These are phyloP conservation scores for Ensete glaucum DNA, from an alignment of 176 grass and related monocot species.

Conservation along the genomic window DNA sequence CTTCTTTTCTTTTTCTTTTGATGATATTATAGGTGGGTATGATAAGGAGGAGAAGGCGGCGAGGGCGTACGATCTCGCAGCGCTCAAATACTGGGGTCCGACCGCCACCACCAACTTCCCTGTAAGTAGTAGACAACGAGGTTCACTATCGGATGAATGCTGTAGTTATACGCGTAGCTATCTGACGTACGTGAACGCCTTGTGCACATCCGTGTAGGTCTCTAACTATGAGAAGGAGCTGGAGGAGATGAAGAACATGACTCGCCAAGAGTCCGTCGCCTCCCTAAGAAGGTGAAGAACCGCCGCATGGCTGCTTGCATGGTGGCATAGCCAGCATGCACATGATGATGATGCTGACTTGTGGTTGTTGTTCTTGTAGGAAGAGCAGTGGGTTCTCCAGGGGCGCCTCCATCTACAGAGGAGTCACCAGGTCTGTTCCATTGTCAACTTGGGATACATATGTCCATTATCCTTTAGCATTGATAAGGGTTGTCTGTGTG, in stretches of 20 bases:
- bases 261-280: conserved; percentile 87
- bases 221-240: conserved; percentile 71
- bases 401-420: conserved; percentile 86
- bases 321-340: not conserved
- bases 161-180: not conserved
- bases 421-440: conserved; percentile 62
- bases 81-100: conserved; percentile 86
- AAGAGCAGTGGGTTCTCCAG: conserved; percentile 97
- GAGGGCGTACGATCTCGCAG: conserved; percentile 88
- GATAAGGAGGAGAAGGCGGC: conserved; percentile 91
- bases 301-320: not conserved
- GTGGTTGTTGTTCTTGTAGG: conserved; percentile 20
- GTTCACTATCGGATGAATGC: no score
- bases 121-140: conserved; percentile 23
- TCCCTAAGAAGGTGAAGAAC: conserved; percentile 62
- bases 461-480: no score
- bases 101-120: conserved; percentile 92
- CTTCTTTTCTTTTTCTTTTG: not conserved
- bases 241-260: conserved; percentile 94
- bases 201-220: conserved; percentile 32
- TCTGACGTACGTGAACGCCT: not conserved
- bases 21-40: conserved; percentile 58
- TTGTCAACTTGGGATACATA: no score
- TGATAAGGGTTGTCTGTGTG: no score
- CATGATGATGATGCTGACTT: not conserved